Conservation (phyloP, 768 basidiomycete genomes). For the Termitomyces sp. region DNA sequence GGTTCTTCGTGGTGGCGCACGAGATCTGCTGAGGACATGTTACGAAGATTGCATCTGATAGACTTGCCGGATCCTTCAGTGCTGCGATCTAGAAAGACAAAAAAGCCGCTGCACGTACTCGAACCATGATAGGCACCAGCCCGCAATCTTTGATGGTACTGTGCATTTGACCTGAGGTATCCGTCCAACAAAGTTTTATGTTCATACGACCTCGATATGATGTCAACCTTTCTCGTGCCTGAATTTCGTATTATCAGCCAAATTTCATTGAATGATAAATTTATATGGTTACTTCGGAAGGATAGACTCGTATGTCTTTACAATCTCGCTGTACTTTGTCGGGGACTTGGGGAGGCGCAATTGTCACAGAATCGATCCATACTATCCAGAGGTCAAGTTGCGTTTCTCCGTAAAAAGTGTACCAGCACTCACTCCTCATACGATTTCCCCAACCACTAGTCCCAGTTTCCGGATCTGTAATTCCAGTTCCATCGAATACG, state of each 20-base stretch:
- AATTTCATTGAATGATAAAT: not conserved
- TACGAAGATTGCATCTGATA: constrained; percentile 84
- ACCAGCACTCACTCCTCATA: constrained; percentile 64
- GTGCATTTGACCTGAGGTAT: constrained; percentile 62
- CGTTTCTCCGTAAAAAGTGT: not conserved
- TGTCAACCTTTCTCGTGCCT: constrained; percentile 91
- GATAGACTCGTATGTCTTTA: constrained; percentile 75
- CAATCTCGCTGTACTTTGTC: constrained; percentile 71
- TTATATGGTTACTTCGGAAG: constrained; percentile 63
- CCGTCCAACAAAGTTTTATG: constrained; percentile 79
- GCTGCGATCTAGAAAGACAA: not conserved
- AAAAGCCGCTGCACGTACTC: constrained; percentile 48
- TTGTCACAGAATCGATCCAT: constrained; percentile 81
- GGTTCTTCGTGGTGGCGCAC: constrained; percentile 92
- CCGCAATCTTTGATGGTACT: constrained; percentile 85
- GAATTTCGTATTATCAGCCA: constrained; percentile 9
- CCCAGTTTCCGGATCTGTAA: constrained; percentile 45
- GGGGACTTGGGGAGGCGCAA: constrained; percentile 81
- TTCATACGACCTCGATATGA: constrained; percentile 92
- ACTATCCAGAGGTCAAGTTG: constrained; percentile 42
- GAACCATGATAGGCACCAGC: constrained; percentile 92
- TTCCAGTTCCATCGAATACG: constrained; percentile 78
- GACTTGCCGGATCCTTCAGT: constrained; percentile 45
- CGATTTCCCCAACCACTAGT: constrained; percentile 71
- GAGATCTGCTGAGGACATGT: constrained; percentile 79